Conservation (phyloP, 1,284 basidiomycete species). For the Puccinia hordei region DNA sequence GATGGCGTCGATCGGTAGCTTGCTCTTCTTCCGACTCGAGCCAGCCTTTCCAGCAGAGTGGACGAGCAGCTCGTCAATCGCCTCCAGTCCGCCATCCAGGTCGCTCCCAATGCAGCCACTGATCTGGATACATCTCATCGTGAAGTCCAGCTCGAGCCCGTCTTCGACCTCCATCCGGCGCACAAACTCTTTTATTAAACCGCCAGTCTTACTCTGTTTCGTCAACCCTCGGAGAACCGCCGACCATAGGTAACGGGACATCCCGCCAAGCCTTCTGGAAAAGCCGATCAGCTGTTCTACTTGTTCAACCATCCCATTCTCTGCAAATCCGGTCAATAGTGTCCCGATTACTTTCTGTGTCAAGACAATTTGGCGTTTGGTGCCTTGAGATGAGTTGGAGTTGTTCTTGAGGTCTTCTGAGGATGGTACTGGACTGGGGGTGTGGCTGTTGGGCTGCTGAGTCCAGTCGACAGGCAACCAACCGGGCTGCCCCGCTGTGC, state of each 20-base stretch:
- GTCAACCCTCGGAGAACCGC: slow-evolving; percentile 19
- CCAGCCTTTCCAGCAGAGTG: neutral
- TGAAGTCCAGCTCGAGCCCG: slow-evolving; percentile 7
- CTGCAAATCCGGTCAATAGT: slow-evolving; percentile 18
- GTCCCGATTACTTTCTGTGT: slow-evolving; percentile 35
- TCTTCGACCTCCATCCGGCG: slow-evolving; percentile 27
- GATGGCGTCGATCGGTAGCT: slow-evolving; percentile 27
- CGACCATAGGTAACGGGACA: slow-evolving; percentile 35
- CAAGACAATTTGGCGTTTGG: slow-evolving; percentile 1
- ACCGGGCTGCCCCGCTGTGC: neutral
- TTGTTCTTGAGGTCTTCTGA: neutral
- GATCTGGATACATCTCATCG: slow-evolving; percentile 31
- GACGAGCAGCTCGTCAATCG: slow-evolving; percentile 25
- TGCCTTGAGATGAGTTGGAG: neutral
- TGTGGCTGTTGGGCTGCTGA: neutral
- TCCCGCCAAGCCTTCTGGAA: slow-evolving; percentile 17
- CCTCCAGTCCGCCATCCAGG: slow-evolving; percentile 9
- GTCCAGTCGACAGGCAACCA: slow-evolving; percentile 45
- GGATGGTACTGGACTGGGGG: neutral
- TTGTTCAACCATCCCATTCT: slow-evolving; percentile 16
- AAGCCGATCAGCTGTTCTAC: slow-evolving; percentile 35
- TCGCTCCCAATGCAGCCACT: slow-evolving; percentile 12
- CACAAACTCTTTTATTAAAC: neutral
- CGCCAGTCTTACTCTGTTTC: neutral
- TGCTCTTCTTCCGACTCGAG: neutral